Conservation (phyloP, 179 eudicot genomes). For the Camellia oleifera region DNA sequence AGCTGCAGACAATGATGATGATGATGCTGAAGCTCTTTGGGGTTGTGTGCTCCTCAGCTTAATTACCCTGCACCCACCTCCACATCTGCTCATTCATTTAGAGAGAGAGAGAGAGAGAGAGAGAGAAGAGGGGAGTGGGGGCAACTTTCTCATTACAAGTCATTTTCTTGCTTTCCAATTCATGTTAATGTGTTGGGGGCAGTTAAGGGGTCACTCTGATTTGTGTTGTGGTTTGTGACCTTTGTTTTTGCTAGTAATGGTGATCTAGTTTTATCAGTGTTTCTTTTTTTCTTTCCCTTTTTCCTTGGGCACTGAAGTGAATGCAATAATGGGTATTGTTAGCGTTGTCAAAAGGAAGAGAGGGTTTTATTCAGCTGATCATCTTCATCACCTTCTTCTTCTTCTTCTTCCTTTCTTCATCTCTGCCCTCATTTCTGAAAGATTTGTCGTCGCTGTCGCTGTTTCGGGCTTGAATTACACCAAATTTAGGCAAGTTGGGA, state of each 20-base stretch:
- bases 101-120: not conserved
- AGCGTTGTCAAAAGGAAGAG: constrained; percentile 16
- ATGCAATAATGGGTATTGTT: constrained; percentile 32
- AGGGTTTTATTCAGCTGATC: not conserved
- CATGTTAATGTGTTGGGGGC: constrained; percentile 14
- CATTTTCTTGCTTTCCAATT: constrained; percentile 29
- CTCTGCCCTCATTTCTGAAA: constrained; percentile 12
- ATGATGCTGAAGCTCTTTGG: constrained; percentile 18
- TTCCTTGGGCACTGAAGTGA: constrained; percentile 26
- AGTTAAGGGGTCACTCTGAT: constrained; percentile 10
- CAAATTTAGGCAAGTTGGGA: constrained; percentile 59
- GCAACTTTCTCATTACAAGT: constrained; percentile 17
- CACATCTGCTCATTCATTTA: not conserved
- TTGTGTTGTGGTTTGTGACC: not conserved
- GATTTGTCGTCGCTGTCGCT: constrained; percentile 22
- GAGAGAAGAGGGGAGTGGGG: not conserved
- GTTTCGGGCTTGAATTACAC: constrained; percentile 61
- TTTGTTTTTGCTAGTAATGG: constrained; percentile 29
- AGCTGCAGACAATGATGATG: constrained; percentile 14
- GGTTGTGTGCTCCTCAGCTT: constrained; percentile 18
- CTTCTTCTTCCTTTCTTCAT: constrained; percentile 10
- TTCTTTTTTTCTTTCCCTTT: not conserved
- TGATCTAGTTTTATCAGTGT: not conserved
- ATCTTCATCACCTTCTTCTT: not conserved
- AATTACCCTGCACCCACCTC: constrained; percentile 22